Evolutionary conservation across 331 rosid species (phyloP).

Genomic region (Quercus tomentella): DNA sequence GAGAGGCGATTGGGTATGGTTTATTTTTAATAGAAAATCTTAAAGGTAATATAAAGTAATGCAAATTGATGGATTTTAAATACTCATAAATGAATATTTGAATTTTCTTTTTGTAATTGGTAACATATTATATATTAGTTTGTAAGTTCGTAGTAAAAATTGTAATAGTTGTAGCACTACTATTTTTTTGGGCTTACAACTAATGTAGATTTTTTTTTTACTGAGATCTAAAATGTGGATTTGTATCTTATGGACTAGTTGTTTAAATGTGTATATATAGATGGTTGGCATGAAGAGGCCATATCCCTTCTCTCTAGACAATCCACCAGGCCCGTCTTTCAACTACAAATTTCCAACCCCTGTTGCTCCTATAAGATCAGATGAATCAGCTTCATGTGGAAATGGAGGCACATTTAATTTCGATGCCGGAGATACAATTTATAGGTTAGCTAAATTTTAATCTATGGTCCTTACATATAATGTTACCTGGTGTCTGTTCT

Average conservation of each 20-base stretch:
- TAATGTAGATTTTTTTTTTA: neutral
- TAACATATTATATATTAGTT: too few relatives aligned
- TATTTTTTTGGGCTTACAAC: neutral
- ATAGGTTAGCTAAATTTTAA: conserved; percentile 37
- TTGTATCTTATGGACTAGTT: neutral
- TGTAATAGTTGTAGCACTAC: too few relatives aligned
- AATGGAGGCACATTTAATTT: conserved; percentile 27
- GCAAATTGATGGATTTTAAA: too few relatives aligned
- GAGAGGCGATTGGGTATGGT: too few relatives aligned
- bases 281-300: conserved; percentile 61
- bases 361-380: conserved; percentile 35
- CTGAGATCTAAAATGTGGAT: neutral
- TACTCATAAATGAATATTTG: too few relatives aligned
- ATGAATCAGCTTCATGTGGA: conserved; percentile 21
- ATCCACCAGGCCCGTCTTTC: conserved; percentile 38
- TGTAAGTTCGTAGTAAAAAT: rapidly evolving
- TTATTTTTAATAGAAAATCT: too few relatives aligned
- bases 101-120: too few relatives aligned
- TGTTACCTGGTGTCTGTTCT: conserved; percentile 5
- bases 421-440: conserved; percentile 23
- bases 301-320: conserved; percentile 46
- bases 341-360: conserved; percentile 30
- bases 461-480: conserved; percentile 1
- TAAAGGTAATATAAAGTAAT: too few relatives aligned
- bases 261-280: conserved; percentile 37